These are phyloP conservation scores for Pyrenophora teres DNA, from an alignment of 2,329 filamentous ascomycete genomes.

Conservation along the genomic window DNA sequence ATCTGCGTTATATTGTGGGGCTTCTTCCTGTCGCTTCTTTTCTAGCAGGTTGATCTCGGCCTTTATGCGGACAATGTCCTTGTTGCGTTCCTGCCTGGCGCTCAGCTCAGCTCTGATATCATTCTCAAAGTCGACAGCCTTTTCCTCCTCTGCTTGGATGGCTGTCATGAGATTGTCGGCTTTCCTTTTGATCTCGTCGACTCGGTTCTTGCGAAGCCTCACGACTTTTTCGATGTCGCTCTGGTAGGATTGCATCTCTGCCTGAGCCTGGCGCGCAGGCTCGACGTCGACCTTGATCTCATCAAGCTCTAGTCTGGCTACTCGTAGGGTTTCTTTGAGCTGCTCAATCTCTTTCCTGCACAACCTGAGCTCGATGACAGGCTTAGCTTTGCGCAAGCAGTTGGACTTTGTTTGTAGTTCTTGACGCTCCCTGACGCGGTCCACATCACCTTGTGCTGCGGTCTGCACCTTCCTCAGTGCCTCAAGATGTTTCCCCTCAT, in stretches of 20 bases:
- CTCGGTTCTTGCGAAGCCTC: slow-evolving; percentile 57
- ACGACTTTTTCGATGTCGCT: slow-evolving; percentile 62
- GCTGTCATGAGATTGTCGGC: slow-evolving; percentile 52
- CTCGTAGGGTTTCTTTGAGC: slow-evolving; percentile 61
- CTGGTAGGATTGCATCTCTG: slow-evolving; percentile 71
- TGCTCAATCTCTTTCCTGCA: slow-evolving; percentile 55
- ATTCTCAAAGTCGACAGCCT: slow-evolving; percentile 52
- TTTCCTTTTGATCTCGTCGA: slow-evolving; percentile 60
- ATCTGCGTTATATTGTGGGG: slow-evolving; percentile 69
- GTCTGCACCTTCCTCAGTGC: slow-evolving; percentile 74
- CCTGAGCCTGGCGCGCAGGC: slow-evolving; percentile 72
- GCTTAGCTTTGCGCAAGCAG: slow-evolving; percentile 67
- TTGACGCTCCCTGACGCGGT: slow-evolving; percentile 77
- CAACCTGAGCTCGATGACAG: slow-evolving; percentile 67
- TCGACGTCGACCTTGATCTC: slow-evolving; percentile 65
- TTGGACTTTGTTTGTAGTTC: slow-evolving; percentile 66
- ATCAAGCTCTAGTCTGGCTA: slow-evolving; percentile 62
- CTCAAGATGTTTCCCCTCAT: slow-evolving; percentile 65
- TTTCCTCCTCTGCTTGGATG: slow-evolving; percentile 42
- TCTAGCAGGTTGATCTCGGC: slow-evolving; percentile 66
- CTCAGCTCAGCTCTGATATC: slow-evolving; percentile 48
- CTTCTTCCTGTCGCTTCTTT: slow-evolving; percentile 64
- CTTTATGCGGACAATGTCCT: slow-evolving; percentile 38
- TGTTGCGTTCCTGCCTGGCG: slow-evolving; percentile 48
- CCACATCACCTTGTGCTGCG: slow-evolving; percentile 78